Evolutionary conservation across 306 rosid species (phyloP).

Genomic region (Quercus berberidifolia): DNA sequence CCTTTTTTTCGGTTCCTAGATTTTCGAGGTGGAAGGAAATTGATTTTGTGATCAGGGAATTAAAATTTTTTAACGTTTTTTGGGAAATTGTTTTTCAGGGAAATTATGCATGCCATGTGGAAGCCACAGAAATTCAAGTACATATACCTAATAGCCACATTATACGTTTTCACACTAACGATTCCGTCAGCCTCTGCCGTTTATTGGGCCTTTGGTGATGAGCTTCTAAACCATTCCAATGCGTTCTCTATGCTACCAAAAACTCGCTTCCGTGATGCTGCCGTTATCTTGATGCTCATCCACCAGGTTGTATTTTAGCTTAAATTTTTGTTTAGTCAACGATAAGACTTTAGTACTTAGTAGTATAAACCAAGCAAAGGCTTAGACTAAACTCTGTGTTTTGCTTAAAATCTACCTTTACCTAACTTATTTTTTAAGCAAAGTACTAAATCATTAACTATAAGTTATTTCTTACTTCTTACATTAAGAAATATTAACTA

Average conservation of each 20-base stretch:
- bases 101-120: constrained; percentile 99
- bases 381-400: too few relatives aligned
- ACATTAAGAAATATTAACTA: too few relatives aligned
- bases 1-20: background rate
- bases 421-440: too few relatives aligned
- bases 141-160: constrained; percentile 84
- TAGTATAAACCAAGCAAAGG: too few relatives aligned
- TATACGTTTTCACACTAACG: constrained; percentile 85
- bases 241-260: constrained; percentile 95
- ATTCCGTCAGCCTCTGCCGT: constrained; percentile 81
- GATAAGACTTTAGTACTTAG: too few relatives aligned
- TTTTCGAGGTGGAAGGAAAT: background rate
- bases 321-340: background rate
- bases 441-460: too few relatives aligned
- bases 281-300: constrained; percentile 89
- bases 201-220: constrained; percentile 94
- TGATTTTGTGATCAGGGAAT: background rate
- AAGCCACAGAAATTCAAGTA: constrained; percentile 93
- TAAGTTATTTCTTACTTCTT: too few relatives aligned
- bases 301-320: constrained; percentile 57
- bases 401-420: too few relatives aligned
- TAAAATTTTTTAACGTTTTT: background rate
- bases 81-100: constrained; percentile 44
- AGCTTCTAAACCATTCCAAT: constrained; percentile 79
- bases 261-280: constrained; percentile 67